Evolutionary conservation across 2,329 filamentous ascomycete genomes (phyloP).

Genomic region (Podosphaera aphanis): DNA sequence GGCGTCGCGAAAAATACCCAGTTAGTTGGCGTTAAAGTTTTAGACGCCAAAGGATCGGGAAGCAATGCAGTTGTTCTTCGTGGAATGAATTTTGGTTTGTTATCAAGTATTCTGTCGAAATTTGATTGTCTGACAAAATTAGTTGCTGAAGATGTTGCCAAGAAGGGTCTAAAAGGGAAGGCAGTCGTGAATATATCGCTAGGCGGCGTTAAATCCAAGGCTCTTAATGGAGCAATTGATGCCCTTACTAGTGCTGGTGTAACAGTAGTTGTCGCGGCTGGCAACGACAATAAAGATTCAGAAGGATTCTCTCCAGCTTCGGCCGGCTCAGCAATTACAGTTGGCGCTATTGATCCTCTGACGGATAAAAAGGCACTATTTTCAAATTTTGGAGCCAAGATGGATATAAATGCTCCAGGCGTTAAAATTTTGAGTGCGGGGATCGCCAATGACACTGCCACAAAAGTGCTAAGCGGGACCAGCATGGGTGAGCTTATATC

Average conservation of each 20-base stretch:
- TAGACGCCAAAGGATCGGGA: constrained; percentile 19
- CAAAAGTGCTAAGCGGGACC: constrained; percentile 30
- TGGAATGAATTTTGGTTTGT: constrained; percentile 28
- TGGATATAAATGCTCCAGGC: constrained; percentile 30
- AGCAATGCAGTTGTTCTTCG: constrained; percentile 27
- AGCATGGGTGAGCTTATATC: constrained; percentile 24
- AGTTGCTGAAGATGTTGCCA: constrained; percentile 15
- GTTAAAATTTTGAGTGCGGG: constrained; percentile 24
- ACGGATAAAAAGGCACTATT: constrained; percentile 20
- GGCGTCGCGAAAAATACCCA: constrained; percentile 19
- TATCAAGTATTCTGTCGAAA: neutral
- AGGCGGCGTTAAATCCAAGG: constrained; percentile 21
- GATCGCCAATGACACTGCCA: constrained; percentile 20
- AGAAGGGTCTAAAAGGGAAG: constrained; percentile 13
- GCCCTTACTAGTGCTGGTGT: constrained; percentile 27
- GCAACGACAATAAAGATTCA: constrained; percentile 23
- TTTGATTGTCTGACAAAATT: constrained; percentile 12
- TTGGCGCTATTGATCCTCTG: constrained; percentile 23
- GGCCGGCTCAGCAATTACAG: constrained; percentile 24
- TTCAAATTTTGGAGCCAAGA: constrained; percentile 26
- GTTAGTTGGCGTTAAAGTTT: constrained; percentile 19
- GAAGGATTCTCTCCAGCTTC: constrained; percentile 24
- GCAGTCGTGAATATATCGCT: constrained; percentile 31
- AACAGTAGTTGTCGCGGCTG: constrained; percentile 28
- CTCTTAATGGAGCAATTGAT: constrained; percentile 24